These are phyloP conservation scores for Podospora pseudopauciseta DNA, from an alignment of 495 filamentous ascomycete species.

Conservation along the genomic window DNA sequence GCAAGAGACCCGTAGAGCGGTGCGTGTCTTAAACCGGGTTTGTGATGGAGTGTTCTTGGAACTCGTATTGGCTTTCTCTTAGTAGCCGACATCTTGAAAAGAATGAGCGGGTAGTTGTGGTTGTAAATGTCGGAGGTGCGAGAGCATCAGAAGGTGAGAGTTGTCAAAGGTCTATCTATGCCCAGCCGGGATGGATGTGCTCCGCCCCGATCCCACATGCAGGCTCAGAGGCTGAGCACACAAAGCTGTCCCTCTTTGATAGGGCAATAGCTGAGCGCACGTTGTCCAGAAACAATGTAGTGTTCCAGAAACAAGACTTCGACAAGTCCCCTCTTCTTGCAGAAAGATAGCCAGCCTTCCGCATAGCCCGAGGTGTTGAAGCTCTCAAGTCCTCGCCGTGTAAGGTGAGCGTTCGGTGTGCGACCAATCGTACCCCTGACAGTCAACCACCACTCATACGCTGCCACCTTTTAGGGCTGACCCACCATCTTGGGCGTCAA, in stretches of 20 bases:
- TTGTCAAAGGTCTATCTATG: no score
- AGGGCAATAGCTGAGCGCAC: no score
- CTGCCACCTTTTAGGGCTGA: conserved; percentile 4
- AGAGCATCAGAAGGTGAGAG: neutral
- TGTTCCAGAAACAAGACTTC: no score
- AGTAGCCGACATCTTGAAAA: neutral
- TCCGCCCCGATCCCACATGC: neutral
- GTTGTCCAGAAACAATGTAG: no score
- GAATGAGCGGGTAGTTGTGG: neutral
- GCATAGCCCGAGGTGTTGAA: neutral
- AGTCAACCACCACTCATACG: neutral
- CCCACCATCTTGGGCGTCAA: conserved; percentile 1
- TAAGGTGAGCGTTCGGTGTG: neutral
- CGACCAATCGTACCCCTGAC: neutral
- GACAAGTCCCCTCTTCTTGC: no score
- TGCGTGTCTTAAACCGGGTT: neutral
- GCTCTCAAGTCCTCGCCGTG: neutral
- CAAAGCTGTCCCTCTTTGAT: neutral
- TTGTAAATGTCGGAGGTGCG: neutral
- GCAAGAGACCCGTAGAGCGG: neutral
- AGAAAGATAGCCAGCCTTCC: neutral
- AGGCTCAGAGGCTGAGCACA: neutral
- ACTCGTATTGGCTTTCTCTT: neutral
- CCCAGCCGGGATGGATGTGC: neutral
- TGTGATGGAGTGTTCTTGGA: neutral